phyloP scores from a whole-genome alignment of 176 grass and related monocot species.

The Oryza coarctata region DNA sequence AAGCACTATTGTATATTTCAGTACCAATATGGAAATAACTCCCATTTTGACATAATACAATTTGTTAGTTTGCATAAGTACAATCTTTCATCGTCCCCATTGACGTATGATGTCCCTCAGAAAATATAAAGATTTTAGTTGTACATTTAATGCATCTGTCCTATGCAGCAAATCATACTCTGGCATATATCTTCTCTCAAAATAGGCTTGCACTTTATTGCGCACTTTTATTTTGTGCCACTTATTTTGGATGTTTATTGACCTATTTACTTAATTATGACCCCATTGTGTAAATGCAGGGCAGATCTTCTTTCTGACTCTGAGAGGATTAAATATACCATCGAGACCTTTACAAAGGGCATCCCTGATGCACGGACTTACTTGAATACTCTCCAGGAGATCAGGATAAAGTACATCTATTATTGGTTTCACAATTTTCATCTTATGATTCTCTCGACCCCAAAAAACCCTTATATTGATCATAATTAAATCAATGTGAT shows the following conservation, averaged over 20 bases:
- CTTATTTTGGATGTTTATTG: background rate
- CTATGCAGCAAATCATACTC: background rate
- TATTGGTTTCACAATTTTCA: background rate
- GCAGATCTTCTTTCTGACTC: slow-evolving; percentile 75
- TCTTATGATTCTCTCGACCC: background rate
- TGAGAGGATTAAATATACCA: slow-evolving; percentile 76
- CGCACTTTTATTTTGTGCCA: slow-evolving; percentile 20
- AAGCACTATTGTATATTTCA: background rate
- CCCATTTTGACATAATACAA: background rate
- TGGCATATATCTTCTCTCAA: background rate
- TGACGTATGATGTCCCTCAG: background rate
- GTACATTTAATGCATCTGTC: background rate
- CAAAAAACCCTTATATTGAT: background rate
- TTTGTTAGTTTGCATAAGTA: background rate
- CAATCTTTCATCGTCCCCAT: background rate
- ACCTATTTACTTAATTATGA: slow-evolving; percentile 17
- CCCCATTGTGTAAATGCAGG: slow-evolving; percentile 53
- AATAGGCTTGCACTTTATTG: background rate
- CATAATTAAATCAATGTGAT: background rate
- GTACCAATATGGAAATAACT: background rate
- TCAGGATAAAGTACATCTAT: slow-evolving; percentile 70
- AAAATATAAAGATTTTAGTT: background rate
- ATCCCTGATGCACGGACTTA: slow-evolving; percentile 96
- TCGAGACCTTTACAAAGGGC: slow-evolving; percentile 60
- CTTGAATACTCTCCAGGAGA: slow-evolving; percentile 73